Evolutionary conservation across 306 rosid species (phyloP).

Genomic region (Citrullus colocynthis): DNA sequence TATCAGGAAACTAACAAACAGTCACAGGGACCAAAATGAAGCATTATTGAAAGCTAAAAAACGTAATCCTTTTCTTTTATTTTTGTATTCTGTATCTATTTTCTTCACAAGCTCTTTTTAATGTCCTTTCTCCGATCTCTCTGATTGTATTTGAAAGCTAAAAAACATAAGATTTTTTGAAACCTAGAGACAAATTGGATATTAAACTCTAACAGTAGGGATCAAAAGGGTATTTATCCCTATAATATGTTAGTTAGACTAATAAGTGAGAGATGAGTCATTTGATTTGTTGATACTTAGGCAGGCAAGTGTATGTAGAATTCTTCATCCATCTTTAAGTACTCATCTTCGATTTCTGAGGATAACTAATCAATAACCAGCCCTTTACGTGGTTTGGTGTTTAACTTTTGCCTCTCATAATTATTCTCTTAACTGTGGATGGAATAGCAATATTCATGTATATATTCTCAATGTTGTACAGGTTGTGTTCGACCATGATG

Average conservation of each 20-base stretch:
- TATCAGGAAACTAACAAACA: neutral
- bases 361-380: neutral
- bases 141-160: too few relatives aligned
- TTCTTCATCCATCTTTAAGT: neutral
- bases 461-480: constrained; percentile 27
- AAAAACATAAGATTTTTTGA: neutral
- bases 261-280: neutral
- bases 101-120: too few relatives aligned
- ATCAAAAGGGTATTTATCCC: neutral
- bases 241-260: neutral
- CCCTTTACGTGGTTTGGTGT: neutral
- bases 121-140: too few relatives aligned
- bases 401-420: neutral
- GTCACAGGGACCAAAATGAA: neutral
- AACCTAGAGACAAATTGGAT: neutral
- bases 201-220: neutral
- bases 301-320: neutral
- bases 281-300: neutral
- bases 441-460: neutral
- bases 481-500: constrained; percentile 99
- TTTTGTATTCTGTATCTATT: too few relatives aligned
- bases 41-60: neutral
- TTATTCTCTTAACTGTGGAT: neutral
- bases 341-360: neutral
- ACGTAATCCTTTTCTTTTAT: too few relatives aligned